Evolutionary conservation across 139 green algal genomes (phyloP).

Genomic region (Trebouxia sp.): DNA sequence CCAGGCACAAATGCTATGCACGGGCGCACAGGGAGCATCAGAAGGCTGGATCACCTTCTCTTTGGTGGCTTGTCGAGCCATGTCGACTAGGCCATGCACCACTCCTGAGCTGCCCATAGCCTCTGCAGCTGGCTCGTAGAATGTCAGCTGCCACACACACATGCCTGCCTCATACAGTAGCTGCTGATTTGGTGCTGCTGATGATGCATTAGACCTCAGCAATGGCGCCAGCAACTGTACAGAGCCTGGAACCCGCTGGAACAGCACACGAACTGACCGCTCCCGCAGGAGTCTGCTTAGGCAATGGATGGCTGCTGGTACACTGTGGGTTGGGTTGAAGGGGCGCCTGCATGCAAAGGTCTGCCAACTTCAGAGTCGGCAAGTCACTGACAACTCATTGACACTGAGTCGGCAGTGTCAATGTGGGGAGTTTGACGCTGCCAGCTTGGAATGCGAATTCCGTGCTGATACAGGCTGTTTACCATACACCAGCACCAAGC

Average conservation of each 20-base stretch:
- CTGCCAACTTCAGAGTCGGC: not conserved
- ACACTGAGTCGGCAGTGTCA: too few relatives aligned
- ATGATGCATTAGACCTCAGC: conserved; percentile 43
- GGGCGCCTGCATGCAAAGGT: conserved; percentile 43
- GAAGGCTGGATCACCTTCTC: conserved; percentile 79
- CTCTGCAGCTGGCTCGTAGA: conserved; percentile 65
- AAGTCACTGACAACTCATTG: too few relatives aligned
- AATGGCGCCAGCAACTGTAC: conserved; percentile 71
- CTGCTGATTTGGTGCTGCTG: conserved; percentile 69
- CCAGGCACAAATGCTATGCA: not conserved
- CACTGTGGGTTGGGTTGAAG: conserved; percentile 58
- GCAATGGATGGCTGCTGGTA: conserved; percentile 58
- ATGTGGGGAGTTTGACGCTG: too few relatives aligned
- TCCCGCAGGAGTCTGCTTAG: conserved; percentile 85
- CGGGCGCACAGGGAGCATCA: not conserved
- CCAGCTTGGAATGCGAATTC: too few relatives aligned
- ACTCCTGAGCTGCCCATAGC: conserved; percentile 58
- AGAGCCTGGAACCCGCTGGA: conserved; percentile 52
- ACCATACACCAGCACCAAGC: too few relatives aligned
- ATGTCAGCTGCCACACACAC: conserved; percentile 92
- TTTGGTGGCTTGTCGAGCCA: conserved; percentile 79
- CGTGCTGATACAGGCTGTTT: too few relatives aligned
- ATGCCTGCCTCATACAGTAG: conserved; percentile 93
- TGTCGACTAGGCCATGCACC: conserved; percentile 80
- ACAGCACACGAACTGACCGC: conserved; percentile 59